Base-by-base conservation (phyloP, 1,139 yeast species). In the Nadsonia commutata region DNA sequence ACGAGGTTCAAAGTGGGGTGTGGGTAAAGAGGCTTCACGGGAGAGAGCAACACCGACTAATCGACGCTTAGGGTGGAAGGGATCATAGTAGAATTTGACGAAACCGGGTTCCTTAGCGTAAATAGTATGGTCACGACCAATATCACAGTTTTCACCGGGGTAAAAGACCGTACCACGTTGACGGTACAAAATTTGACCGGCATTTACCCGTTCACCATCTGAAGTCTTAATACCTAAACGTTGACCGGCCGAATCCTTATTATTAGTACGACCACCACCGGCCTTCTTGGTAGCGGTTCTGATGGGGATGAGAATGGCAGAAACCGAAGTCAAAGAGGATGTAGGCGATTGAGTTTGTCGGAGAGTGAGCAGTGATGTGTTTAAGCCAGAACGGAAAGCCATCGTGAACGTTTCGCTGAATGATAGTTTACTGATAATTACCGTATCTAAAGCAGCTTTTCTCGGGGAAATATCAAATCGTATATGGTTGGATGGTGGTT, bases 111-210 rank as follows among this genome's bases (percentile, higher is more conserved):
- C 97, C 39, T 71, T 59, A 2, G 98, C 96, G 64, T 71, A 86
- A 36, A 90, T 74, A 2, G 98, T 90, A 60, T 88, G 97, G 60
- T 90, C 98, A 53, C 76, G 79, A 51, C 99, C 98, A 50, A 90
- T 82, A 18, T 82, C 84, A 20, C 61, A 57, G 54, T 90, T 88
- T 52, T 83, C 94, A 39, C 99, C 99, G 0, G 98, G 97, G 56
- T 78, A 94, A 59, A 88, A 82, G 55, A 76, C 80, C n/a, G 98
- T 86, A 56, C 99, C 99, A 60, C 97, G 74, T 59, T 90, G 99
- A 62, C 97, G 77, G 78, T 84, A 77, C 39, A 90, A 71, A 53
- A 90, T 88, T 57, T 86, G 83, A n/a, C 97, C 97, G 0, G 84
- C 77, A 44, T 72, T 70, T 2, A 79, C 83, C 31, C 48, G 52